Base-by-base conservation (phyloP, 371 early-diverging fungal genomes). In the Actinomortierella ambigua region DNA sequence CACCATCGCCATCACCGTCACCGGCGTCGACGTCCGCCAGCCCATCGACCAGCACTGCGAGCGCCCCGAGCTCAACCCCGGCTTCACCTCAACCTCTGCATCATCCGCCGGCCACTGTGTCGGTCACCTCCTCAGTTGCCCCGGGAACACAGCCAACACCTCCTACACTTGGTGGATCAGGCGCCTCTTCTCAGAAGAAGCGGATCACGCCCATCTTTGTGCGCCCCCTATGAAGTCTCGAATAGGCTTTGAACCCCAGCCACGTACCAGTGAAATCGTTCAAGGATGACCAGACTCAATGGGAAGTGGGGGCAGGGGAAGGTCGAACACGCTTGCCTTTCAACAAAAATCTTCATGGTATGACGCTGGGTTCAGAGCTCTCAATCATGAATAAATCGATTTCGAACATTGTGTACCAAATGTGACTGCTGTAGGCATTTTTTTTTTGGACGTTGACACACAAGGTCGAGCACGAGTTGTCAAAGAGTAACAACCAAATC, bases 131-230 rank as follows among this genome's bases (percentile, higher is more conserved):
- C 34, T 34, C 34, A n/a, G n/a, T 34, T 11, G 11, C 11, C 11
- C 34, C 42, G 1, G 9, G 39, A 2, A n/a, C 40, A 20, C 40
- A 7, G 7, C 20, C 55, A 44, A 46, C 55, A 1, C 46, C 55
- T 5, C 15, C 47, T 5, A 20, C 46, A 2, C 18, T 46, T 3
- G 55, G 47, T 18, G 48, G 20, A 18, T 11, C 20, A 20, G 18
- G 24, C 15, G 24, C 40, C 18, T 53, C 62, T 42, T 67, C 73
- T 8, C 62, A 61, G 8, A 48, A 48, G 59, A 70, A 59, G 57
- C 58, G 73, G 53, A 73, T 73, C 49, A 59, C 58, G 23, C 73
- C 73, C 15, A 73, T 40, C 22, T 66, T 73, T 56, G 73, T 73
- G 40, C 66, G 73, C 43, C 67, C 73, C 7, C 26, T 73, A n/a